Base-by-base conservation (phyloP, 108 stramenopile genomes). In the Nannochloropsis oceanica region DNA sequence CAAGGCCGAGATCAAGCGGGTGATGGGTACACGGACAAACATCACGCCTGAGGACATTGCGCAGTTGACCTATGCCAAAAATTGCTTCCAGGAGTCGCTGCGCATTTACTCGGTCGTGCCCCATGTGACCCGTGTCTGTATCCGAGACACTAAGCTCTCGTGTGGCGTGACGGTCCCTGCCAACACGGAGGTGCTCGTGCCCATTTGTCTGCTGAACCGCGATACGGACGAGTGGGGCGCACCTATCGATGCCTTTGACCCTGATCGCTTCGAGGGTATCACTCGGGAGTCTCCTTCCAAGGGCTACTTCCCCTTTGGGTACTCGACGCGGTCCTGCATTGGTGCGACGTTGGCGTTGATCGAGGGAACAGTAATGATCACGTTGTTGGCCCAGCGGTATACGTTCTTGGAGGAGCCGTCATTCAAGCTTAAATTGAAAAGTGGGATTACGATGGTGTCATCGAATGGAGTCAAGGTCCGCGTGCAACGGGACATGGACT, bases 231-330 rank as follows among this genome's bases (percentile, higher is more conserved):
- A 85, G 0, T 90, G 90, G 90, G 83, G 50, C 46, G 83, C 79
- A 12, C 87, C 90, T 27, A 59, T 80, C 80, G 86, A 88, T n/a
- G 59, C 59, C 43, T 90, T 88, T 79, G 25, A 82, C 44, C 90
- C 90, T 22, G 86, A 87, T 11, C 80, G 90, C 11, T 88, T 83
- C 81, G 84, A 83, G 44, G 79, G 82, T 50, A 82, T 80, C 44
- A 82, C 24, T 25, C 12, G 12, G 26, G 50, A 85, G 42, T 84
- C 83, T 20, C 82, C 86, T 8, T 83, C 79, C 44, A 42, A 88
- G 26, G 90, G 90, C 3, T 90, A 79, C 85, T 43, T 90, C 42
- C 90, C 90, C 27, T 90, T 90, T 46, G 90, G 84, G 24, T 90
- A 88, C 85, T 87, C 87, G 27, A 80, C 27, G 79, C 44, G 90